A percentile compares a stretch with the other conserved stretches of the same genome.
Evolutionary conservation across 2,329 filamentous ascomycete species (phyloP).

Genomic region (Colletotrichum cuscutae): DNA sequence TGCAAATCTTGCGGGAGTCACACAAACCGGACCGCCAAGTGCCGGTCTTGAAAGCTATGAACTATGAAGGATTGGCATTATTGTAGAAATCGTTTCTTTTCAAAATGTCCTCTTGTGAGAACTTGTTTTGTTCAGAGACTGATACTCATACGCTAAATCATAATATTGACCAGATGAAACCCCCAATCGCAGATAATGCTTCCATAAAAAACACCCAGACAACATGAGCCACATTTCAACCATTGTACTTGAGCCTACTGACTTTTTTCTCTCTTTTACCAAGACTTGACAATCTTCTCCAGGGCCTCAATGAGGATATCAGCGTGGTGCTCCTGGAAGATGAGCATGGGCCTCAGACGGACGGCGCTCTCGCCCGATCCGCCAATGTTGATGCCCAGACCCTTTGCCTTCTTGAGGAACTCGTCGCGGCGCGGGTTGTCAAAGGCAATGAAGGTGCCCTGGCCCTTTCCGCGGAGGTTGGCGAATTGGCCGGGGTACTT

Average conservation of each 20-base stretch:
- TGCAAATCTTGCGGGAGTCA: not conserved
- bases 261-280: slow-evolving; percentile 4
- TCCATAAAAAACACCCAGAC: not conserved
- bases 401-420: slow-evolving; percentile 83
- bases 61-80: too few species aligned
- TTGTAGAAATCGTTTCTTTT: too few species aligned
- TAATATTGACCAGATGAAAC: not conserved
- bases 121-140: not conserved
- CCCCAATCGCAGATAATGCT: not conserved
- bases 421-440: slow-evolving; percentile 84
- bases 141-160: slow-evolving; percentile 11
- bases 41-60: not conserved
- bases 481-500: slow-evolving; percentile 81
- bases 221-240: not conserved
- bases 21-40: not conserved
- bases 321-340: slow-evolving; percentile 91
- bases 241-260: too few species aligned
- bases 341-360: slow-evolving; percentile 86
- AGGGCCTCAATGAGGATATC: slow-evolving; percentile 83
- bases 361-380: slow-evolving; percentile 82
- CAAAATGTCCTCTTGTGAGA: too few species aligned
- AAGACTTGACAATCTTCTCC: slow-evolving; percentile 75
- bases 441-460: slow-evolving; percentile 94
- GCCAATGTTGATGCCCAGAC: slow-evolving; percentile 85
- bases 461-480: slow-evolving; percentile 87